A percentile compares a stretch with the other conserved stretches of the same genome.
Evolutionary conservation across 2,329 filamentous ascomycete species (phyloP).

Genomic region (Aspergillus versicolor): DNA sequence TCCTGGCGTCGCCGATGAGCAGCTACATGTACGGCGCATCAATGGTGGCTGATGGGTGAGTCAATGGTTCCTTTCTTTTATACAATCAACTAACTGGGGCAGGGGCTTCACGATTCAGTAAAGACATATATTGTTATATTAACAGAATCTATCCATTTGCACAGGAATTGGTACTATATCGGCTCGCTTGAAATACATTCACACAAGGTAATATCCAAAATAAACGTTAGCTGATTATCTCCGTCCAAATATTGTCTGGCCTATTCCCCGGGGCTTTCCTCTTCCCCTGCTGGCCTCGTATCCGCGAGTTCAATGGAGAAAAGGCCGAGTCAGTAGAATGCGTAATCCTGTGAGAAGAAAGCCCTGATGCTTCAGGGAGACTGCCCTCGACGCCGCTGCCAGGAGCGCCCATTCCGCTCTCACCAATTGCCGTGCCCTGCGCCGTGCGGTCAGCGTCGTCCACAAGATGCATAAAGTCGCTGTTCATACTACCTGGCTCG

Average conservation of each 20-base stretch:
- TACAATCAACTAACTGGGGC: background rate
- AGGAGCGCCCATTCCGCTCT: background rate
- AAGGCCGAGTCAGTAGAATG: background rate
- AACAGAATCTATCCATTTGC: no score
- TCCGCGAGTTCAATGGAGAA: background rate
- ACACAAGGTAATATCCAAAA: no score
- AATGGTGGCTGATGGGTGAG: slow-evolving; percentile 11
- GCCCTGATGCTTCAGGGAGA: background rate
- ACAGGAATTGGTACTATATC: no score
- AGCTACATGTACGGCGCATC: slow-evolving; percentile 52
- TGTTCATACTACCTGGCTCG: background rate
- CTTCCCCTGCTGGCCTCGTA: background rate
- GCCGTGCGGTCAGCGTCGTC: background rate
- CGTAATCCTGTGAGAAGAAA: background rate
- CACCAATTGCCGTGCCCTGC: background rate
- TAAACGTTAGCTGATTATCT: background rate
- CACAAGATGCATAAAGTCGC: background rate
- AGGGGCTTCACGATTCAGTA: background rate
- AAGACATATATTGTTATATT: background rate
- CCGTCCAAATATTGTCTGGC: background rate
- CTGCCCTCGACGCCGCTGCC: no score
- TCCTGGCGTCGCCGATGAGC: slow-evolving; percentile 53
- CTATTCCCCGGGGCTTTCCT: background rate
- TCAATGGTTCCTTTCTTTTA: background rate
- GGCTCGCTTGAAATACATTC: no score